A percentile compares a stretch with the other conserved stretches of the same genome.
Evolutionary conservation across 768 basidiomycete genomes (phyloP).

Genomic region (Collybiopsis confluens): DNA sequence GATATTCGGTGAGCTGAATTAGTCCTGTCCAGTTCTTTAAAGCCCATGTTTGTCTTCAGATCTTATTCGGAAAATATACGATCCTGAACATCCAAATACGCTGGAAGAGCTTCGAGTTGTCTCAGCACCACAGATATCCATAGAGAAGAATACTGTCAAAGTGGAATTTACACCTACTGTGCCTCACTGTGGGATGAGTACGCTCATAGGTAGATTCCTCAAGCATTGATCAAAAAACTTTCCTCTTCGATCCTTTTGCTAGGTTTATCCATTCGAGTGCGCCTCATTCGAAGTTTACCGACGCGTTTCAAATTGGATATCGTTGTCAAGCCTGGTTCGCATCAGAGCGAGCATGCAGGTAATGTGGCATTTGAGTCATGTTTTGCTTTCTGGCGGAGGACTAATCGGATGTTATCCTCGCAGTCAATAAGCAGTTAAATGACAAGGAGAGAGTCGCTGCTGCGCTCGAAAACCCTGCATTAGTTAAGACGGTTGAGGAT

Average conservation of each 20-base stretch:
- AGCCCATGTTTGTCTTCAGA: conserved; percentile 46
- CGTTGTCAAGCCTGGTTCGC: conserved; percentile 87
- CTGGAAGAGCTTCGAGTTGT: conserved; percentile 96
- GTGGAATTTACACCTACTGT: conserved; percentile 98
- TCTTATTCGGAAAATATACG: conserved; percentile 85
- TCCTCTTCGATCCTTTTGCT: too few relatives aligned
- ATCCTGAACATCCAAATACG: conserved; percentile 92
- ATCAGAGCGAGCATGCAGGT: conserved; percentile 93
- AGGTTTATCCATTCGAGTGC: conserved; percentile 96
- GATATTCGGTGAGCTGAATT: conserved; percentile 66
- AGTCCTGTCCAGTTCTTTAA: too few relatives aligned
- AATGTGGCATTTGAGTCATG: conserved; percentile 27
- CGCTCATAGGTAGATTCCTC: conserved; percentile 85
- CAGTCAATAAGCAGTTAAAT: conserved; percentile 98
- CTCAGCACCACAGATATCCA: conserved; percentile 76
- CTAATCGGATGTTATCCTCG: neutral
- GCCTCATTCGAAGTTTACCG: conserved; percentile 85
- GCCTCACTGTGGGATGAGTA: conserved; percentile 97
- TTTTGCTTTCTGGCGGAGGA: neutral
- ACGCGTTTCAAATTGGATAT: conserved; percentile 95
- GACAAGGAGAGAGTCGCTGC: conserved; percentile 99
- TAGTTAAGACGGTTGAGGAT: conserved; percentile 85
- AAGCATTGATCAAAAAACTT: too few relatives aligned
- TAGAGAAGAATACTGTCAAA: conserved; percentile 56
- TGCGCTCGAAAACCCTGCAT: conserved; percentile 85